Conservation (phyloP, 2,329 filamentous ascomycete species). For the Raffaelea deltoideospora region DNA sequence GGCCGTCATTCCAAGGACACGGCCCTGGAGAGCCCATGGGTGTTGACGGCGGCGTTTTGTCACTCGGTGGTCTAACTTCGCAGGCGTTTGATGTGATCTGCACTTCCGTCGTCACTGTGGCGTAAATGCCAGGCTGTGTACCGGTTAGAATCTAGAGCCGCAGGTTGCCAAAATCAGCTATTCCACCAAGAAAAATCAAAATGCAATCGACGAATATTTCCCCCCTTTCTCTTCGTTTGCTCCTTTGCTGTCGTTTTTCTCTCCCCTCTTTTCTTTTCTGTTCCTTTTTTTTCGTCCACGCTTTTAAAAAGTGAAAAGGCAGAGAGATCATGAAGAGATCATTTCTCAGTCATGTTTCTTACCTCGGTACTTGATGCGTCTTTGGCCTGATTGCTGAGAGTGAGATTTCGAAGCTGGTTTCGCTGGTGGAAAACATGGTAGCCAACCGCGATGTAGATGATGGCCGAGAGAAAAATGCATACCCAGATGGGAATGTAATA, state of each 20-base stretch:
- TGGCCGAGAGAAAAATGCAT: slow-evolving; percentile 37
- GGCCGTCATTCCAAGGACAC: slow-evolving; percentile 6
- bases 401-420: slow-evolving; percentile 38
- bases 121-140: slow-evolving; percentile 25
- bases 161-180: too few species aligned
- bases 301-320: too few species aligned
- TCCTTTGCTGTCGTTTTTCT: too few species aligned
- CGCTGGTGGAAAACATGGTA: slow-evolving; percentile 44
- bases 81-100: slow-evolving; percentile 23
- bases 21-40: neutral
- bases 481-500: slow-evolving; percentile 49
- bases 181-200: neutral
- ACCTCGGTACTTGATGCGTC: slow-evolving; percentile 15
- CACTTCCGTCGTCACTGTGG: slow-evolving; percentile 37
- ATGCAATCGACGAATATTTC: too few species aligned
- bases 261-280: too few species aligned
- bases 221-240: too few species aligned
- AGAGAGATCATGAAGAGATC: slow-evolving; percentile 8
- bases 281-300: too few species aligned
- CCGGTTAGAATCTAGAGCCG: too few species aligned
- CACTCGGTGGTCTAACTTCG: slow-evolving; percentile 3
- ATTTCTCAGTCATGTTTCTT: slow-evolving; percentile 19
- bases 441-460: slow-evolving; percentile 42
- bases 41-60: slow-evolving; percentile 4
- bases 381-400: slow-evolving; percentile 26